phyloP scores from a whole-genome alignment of 192 early-diverging fungal species.

The Entophlyctis helioformis region DNA sequence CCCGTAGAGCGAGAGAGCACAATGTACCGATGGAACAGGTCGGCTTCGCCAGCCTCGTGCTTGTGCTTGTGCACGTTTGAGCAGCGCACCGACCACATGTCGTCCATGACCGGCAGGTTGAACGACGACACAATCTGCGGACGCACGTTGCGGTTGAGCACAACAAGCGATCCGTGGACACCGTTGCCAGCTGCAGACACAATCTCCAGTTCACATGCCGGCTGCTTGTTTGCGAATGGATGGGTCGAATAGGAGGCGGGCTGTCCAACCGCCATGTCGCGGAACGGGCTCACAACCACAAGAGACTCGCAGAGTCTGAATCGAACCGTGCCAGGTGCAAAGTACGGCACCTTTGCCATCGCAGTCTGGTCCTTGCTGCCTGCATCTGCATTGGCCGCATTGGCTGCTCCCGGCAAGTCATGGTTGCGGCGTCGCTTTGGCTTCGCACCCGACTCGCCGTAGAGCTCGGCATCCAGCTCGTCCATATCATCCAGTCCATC shows the following conservation, averaged over 20 bases:
- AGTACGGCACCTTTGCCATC: neutral
- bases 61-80: conserved; percentile 10
- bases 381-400: too few relatives aligned
- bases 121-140: conserved; percentile 48
- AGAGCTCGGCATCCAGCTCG: conserved; percentile 22
- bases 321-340: conserved; percentile 6
- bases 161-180: conserved; percentile 38
- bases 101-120: conserved; percentile 37
- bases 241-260: conserved; percentile 20
- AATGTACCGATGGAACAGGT: conserved; percentile 16
- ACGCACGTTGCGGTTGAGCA: conserved; percentile 48
- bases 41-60: neutral
- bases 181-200: conserved; percentile 48
- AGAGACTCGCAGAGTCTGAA: conserved; percentile 70
- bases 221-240: conserved; percentile 11
- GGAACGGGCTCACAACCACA: conserved; percentile 64
- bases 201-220: conserved; percentile 31
- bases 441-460: conserved; percentile 12
- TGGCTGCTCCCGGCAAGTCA: neutral
- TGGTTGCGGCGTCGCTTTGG: neutral
- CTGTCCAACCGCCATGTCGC: conserved; percentile 61
- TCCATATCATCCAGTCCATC: conserved; percentile 15
- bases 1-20: neutral
- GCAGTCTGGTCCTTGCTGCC: too few relatives aligned
- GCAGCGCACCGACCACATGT: conserved; percentile 61